Evolutionary conservation across 169 alveolate species (phyloP), one percentile per base, ranked within the genome.

Genomic region (Plasmodium vinckei): DNA sequence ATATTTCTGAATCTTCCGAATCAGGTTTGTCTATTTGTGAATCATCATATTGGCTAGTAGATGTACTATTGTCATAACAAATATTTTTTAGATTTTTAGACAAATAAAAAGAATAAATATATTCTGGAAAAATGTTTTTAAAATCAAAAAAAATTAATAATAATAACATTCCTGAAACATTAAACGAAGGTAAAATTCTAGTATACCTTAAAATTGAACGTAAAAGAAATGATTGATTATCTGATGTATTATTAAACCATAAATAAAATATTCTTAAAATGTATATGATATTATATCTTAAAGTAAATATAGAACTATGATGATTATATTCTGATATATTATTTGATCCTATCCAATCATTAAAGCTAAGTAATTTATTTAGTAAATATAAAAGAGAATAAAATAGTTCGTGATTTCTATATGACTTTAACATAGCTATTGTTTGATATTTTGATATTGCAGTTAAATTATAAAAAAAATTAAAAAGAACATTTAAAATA

Each of bases 341-440:
- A 63, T 86, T 86, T 15, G 91, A 86, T 9, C 91, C 91, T 13
- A 86, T 2, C 91, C 91, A 86, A 53, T 86, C 91, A 42, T 39
- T 70, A 86, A 86, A 86, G 64, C 91, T 86, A 12, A 86, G 27
- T 39, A 86, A 86, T 42, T 70, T 86, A 53, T 57, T 56, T 72
- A 86, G n/a, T 59, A 86, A 64, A 70, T 59, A 86, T 7, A 86
- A 64, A 33, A 86, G 56, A 47, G 75, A 42, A 51, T 86, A 86
- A 51, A 86, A 70, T 27, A 86, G 12, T 19, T 86, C 91, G 51
- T 72, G 56, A 56, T 86, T 86, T 25, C 91, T 63, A 86, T 86
- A 86, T 1, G 87, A 69, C 44, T 46, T 86, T 59, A 86, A 70
- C 5, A 69, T 47, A 25, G 65, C 65, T 3, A 33, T 33, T 33